Evolutionary conservation across 257 asterid genomes (phyloP), one percentile per base, ranked within the genome.

Genomic region (Petrea volubilis): DNA sequence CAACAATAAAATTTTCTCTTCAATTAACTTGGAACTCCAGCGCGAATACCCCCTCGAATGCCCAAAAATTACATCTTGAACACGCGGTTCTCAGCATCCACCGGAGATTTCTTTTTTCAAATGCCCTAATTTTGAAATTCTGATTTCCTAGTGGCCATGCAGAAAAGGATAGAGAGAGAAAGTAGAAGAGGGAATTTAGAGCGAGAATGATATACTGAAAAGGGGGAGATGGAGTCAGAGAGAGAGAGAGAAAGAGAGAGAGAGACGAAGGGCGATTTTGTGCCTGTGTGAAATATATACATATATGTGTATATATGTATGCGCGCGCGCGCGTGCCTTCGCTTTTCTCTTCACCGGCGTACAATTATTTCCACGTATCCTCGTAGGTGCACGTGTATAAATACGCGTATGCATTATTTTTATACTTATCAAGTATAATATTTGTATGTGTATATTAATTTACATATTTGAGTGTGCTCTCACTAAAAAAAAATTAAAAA

Each of bases 71-170:
- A 84, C 90, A 76, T 82, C 80, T 75, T 81, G 76, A 8, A 18
- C 55, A 20, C 62, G 33, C 41, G 24, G 36, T 44, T 62, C 18
- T 36, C 56, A 46, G 18, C 38, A 29, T 31, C 41, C 53, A 66
- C 64, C 40, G 58, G 12, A 7, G 11, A 29, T 28, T 67, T 0
- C 6, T 5, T 38, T 33, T 36, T 1, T 3, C 50, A 6, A 21
- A 46, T 52, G 79, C 88, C 86, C 91, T 87, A 82, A 77, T 71
- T 62, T 70, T 49, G 64, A 43, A 60, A 80, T 55, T 85, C 43
- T 65, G 74, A 70, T 40, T 78, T 73, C 74, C 73, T 63, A 73
- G 29, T 75, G 55, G 67, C 77, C 88, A 82, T 83, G 84, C 91
- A 85, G 69, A 59, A 41, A 61, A 21, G 58, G 70, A 31, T 20